Conservation (phyloP, 192 early-diverging fungal genomes). For the Entomortierella lignicola region DNA sequence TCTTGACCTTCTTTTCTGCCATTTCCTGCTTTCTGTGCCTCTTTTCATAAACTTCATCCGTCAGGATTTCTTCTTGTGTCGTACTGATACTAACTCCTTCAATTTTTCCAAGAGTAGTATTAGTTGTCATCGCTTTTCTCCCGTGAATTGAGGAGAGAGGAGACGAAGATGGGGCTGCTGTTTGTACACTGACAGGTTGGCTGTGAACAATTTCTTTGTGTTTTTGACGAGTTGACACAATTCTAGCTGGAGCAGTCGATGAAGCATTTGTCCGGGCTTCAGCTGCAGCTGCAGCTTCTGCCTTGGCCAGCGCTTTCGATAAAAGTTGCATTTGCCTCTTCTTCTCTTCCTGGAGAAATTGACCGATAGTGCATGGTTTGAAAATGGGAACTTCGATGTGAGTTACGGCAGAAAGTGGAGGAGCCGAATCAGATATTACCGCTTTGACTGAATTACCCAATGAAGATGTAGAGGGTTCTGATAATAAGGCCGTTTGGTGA, state of each 20-base stretch:
- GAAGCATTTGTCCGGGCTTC: slow-evolving; percentile 9
- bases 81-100: slow-evolving; percentile 7
- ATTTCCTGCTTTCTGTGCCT: slow-evolving; percentile 65
- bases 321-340: slow-evolving; percentile 40
- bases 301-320: slow-evolving; percentile 46
- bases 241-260: slow-evolving; percentile 4
- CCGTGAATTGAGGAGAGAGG: slow-evolving; percentile 1
- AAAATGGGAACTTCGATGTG: slow-evolving; percentile 54
- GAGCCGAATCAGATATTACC: neutral
- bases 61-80: slow-evolving; percentile 29
- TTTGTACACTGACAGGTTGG: slow-evolving; percentile 42
- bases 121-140: slow-evolving; percentile 29
- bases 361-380: slow-evolving; percentile 31
- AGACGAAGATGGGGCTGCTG: slow-evolving; percentile 24
- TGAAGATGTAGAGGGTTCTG: neutral
- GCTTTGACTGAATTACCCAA: neutral
- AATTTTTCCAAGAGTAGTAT: slow-evolving; percentile 27
- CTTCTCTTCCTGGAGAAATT: slow-evolving; percentile 50
- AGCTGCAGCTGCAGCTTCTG: slow-evolving; percentile 36
- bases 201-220: slow-evolving; percentile 36
- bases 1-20: slow-evolving; percentile 67
- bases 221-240: slow-evolving; percentile 42
- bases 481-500: neutral
- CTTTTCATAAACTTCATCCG: slow-evolving; percentile 60
- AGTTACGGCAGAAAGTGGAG: slow-evolving; percentile 17